Conservation (phyloP, 2,329 filamentous ascomycete genomes). For the Xylariales sp. region DNA sequence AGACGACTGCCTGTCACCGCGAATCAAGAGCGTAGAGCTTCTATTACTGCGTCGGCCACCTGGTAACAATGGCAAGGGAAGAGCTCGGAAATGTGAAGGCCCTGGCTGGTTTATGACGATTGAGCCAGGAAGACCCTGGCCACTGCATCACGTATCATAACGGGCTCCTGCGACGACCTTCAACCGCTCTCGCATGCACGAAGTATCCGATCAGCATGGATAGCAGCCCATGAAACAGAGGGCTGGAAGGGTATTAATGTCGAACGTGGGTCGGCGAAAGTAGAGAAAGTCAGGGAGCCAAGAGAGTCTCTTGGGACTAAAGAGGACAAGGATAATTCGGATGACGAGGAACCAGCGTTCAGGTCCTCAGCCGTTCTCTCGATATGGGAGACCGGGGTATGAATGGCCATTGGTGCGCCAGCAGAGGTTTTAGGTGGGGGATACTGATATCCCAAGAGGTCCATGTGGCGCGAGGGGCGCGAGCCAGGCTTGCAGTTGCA, state of each 20-base stretch:
- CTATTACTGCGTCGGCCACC: constrained; percentile 16
- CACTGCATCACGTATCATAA: constrained; percentile 28
- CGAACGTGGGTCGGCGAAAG: constrained; percentile 17
- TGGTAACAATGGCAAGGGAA: constrained; percentile 17
- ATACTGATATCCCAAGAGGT: constrained; percentile 10
- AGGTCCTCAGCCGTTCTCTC: constrained; percentile 11
- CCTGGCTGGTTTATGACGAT: constrained; percentile 22
- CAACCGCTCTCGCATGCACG: constrained; percentile 18
- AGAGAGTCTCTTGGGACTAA: constrained; percentile 1
- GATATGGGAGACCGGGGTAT: not conserved
- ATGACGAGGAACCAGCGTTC: constrained; percentile 22
- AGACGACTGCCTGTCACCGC: constrained; percentile 13
- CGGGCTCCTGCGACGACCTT: constrained; percentile 25
- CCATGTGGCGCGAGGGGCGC: constrained; percentile 10
- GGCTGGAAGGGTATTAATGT: constrained; percentile 20
- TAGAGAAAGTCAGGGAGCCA: constrained; percentile 14
- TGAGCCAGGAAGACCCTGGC: constrained; percentile 22
- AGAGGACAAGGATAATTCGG: constrained; percentile 15
- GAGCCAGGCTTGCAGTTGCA: constrained; percentile 16
- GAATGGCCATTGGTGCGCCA: not conserved
- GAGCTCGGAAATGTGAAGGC: constrained; percentile 17
- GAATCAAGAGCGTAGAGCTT: constrained; percentile 12
- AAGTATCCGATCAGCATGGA: constrained; percentile 13
- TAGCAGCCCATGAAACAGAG: constrained; percentile 30
- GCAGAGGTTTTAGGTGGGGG: not conserved